Evolutionary conservation across 164 flowering plant species (phyloP).

Genomic region (Echeveria elegans): DNA sequence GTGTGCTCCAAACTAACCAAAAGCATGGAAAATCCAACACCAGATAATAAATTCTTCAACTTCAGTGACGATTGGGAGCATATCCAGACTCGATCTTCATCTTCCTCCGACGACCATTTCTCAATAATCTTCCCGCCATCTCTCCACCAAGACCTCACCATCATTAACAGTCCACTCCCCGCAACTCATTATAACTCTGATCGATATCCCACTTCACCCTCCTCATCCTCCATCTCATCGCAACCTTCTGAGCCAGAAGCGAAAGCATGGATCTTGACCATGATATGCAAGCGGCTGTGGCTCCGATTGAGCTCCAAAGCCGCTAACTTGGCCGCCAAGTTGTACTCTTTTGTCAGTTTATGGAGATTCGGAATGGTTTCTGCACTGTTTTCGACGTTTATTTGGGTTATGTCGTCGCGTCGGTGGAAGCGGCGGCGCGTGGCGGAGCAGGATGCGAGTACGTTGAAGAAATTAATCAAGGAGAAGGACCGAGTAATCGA

Average conservation of each 20-base stretch:
- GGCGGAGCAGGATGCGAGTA: not conserved
- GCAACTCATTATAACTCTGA: not conserved
- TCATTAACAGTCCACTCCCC: not conserved
- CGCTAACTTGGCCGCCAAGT: not conserved
- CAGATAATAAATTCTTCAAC: not conserved
- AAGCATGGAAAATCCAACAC: not conserved
- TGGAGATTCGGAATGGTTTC: not conserved
- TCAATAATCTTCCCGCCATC: slow-evolving; percentile 3
- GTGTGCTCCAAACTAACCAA: too few species aligned
- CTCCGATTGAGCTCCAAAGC: not conserved
- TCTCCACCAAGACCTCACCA: slow-evolving; percentile 4
- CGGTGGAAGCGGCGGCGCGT: not conserved
- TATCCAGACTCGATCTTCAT: not conserved
- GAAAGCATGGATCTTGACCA: not conserved
- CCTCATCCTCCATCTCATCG: not conserved
- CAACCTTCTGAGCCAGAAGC: not conserved
- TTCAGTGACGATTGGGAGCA: not conserved
- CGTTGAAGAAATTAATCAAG: not conserved
- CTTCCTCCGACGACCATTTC: not conserved
- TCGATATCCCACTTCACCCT: not conserved
- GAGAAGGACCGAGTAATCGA: slow-evolving; percentile 10
- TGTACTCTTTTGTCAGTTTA: not conserved
- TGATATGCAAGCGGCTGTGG: not conserved
- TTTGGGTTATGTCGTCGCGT: not conserved
- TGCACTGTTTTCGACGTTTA: not conserved